Evolutionary conservation across 768 basidiomycete species (phyloP).

Genomic region (Lepiota venenata): DNA sequence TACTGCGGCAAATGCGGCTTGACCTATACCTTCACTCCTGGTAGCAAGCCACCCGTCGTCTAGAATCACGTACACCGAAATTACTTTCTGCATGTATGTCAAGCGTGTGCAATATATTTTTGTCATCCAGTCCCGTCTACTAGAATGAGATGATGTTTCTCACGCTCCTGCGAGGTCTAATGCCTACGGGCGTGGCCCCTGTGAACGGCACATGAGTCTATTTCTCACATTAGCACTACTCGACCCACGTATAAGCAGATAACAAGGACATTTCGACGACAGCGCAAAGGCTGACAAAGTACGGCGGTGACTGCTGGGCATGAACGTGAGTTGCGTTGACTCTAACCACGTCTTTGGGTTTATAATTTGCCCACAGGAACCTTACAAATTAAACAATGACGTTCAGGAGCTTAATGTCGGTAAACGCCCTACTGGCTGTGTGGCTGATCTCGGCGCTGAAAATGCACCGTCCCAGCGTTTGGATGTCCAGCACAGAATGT

Average conservation of each 20-base stretch:
- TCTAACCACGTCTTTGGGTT: background rate
- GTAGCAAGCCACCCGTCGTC: constrained; percentile 72
- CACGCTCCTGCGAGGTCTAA: no score
- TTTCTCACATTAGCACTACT: background rate
- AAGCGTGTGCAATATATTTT: constrained; percentile 2
- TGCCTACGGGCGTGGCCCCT: no score
- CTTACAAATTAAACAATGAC: constrained; percentile 1
- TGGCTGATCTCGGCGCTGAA: background rate
- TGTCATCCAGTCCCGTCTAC: background rate
- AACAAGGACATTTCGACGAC: background rate
- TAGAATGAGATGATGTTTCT: background rate
- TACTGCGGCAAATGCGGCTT: constrained; percentile 95
- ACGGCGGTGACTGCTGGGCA: background rate
- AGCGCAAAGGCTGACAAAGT: background rate
- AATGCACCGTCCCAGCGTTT: constrained; percentile 17
- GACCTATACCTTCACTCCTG: constrained; percentile 83
- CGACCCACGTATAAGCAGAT: background rate
- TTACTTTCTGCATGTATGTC: background rate
- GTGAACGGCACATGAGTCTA: background rate
- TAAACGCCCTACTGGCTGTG: background rate
- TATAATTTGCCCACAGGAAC: background rate
- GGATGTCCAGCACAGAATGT: constrained; percentile 22
- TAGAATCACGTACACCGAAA: constrained; percentile 28
- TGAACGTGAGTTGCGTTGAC: background rate
- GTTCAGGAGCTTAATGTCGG: constrained; percentile 8